These are phyloP conservation scores for Aspergillus ibericus DNA, from an alignment of 2,329 filamentous ascomycete genomes.

Conservation along the genomic window DNA sequence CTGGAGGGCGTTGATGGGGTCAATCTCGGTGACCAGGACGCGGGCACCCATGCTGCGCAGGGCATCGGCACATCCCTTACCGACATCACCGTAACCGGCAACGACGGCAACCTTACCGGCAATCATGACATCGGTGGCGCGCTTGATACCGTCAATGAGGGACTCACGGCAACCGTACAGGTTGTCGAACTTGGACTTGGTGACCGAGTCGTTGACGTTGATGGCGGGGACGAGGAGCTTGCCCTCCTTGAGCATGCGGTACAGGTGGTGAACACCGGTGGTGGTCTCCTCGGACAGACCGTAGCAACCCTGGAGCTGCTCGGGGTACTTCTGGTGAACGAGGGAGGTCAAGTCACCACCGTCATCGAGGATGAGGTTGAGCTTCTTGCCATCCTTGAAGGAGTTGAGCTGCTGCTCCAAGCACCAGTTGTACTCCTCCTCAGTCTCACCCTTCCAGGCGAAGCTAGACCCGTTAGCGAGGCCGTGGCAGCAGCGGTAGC, in stretches of 20 bases:
- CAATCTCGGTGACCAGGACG: constrained; percentile 93
- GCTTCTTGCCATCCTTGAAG: constrained; percentile 94
- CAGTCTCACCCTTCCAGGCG: constrained; percentile 87
- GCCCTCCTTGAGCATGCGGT: constrained; percentile 92
- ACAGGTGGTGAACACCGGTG: constrained; percentile 98
- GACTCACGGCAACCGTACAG: constrained; percentile 99
- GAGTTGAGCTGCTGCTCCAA: constrained; percentile 95
- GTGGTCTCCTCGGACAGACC: constrained; percentile 99
- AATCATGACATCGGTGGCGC: constrained; percentile 99
- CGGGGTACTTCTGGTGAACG: constrained; percentile 97
- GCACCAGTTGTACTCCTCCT: constrained; percentile 99
- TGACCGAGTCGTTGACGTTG: constrained; percentile 99
- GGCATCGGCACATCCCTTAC: constrained; percentile 96
- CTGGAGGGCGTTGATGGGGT: constrained; percentile 99
- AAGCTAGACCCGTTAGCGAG: constrained; percentile 46
- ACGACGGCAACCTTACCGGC: constrained; percentile 98
- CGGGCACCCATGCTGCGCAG: constrained; percentile 97
- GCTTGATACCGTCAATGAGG: constrained; percentile 99
- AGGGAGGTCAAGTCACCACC: constrained; percentile 95
- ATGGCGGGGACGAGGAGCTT: constrained; percentile 90
- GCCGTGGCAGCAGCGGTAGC: background rate
- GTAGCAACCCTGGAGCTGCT: constrained; percentile 97
- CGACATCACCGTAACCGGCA: constrained; percentile 97
- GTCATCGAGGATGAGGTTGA: constrained; percentile 99
- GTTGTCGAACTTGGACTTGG: constrained; percentile 99